Evolutionary conservation across 176 grass and related monocot genomes (phyloP), one percentile per base, ranked within the genome.

Genomic region (Avena atlantica): DNA sequence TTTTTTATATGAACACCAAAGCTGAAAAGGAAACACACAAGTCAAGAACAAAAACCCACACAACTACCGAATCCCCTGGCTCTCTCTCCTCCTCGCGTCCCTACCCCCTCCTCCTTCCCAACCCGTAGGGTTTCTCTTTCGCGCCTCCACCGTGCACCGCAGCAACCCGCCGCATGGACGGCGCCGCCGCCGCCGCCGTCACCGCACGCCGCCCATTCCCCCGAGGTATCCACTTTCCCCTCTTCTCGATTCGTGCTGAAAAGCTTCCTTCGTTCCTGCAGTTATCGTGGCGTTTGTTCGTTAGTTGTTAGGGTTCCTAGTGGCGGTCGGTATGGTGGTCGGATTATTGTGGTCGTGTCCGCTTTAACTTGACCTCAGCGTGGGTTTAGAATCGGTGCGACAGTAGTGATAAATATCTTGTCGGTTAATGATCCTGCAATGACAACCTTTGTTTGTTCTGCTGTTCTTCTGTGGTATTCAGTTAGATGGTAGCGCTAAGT

Each of bases 61-160:
- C 49, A 34, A 29, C 15, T 14, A 76, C 24, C 24, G 25, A 53
- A 55, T 53, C 50, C 21, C 12, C 31, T 37, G 14, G 14, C 65
- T 37, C 31, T 17, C 64, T 14, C 27, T 67, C 27, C 64, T 67
- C 64, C 23, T 75, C 47, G 1, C 47, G 2, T 14, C 47, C 20
- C 7, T 56, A 17, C 50, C 9, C 42, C 70, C 5, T 14, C 9
- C 17, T 19, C 20, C 27, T 37, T 24, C 24, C 50, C 12, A 25
- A 19, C 75, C 16, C 17, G 17, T 59, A 40, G 76, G 76, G 76
- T 58, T 78, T 78, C 52, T 36, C 27, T 78, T n/a, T 78, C 53
- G 17, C 25, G 29, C 76, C 53, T 40, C 76, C 74, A 78, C 51
- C 53, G 9, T 12, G 53, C 76, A 13, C 31, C 19, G 51, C 23